Base-by-base conservation (phyloP, 352 stramenopile species). In the Phytophthora pini region DNA sequence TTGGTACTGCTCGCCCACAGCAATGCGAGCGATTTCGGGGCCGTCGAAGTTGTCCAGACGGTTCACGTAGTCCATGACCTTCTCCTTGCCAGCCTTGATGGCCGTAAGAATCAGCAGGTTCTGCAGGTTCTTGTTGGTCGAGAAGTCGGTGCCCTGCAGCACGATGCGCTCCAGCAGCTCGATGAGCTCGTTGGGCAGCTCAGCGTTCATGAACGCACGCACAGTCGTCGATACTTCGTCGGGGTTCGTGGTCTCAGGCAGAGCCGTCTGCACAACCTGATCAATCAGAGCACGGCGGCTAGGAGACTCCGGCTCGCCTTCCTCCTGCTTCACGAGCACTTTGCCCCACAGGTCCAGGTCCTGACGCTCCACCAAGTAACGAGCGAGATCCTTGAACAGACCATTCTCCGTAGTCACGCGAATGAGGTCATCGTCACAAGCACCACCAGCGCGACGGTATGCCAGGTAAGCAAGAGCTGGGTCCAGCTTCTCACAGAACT, bases 1-100 rank as follows among this genome's bases (percentile, higher is more conserved):
- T 79, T 99, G 96, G 88, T 99, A 99, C 74, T 97, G 87, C 68
- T 99, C 97, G 26, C 91, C 97, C 15, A 99, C 93, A 59, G 97
- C 98, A 76, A 99, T 99, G 59, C 98, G 93, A 29, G 98, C 98
- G 76, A 99, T 99, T 61, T 99, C 96, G 24, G 98, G 98, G 27
- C 97, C 98, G 79, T 99, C 98, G 70, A 99, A 99, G 90, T 99
- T 99, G 83, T 99, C 98, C 56, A 99, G 87, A 70, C 98, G 96
- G 81, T 99, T 99, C 65, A 99, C 98, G 85, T 99, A 99, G 67
- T 99, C 97, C 84, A 99, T 98, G 51, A 99, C 98, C 77, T 98
- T 98, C 60, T 98, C 96, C 71, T 98, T 94, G 67, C 98, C 95
- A 46, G 97, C 97, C 76, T 99, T 98, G 62, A 99, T 99, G 31